A percentile compares a stretch with the other conserved stretches of the same genome.
Conservation (phyloP, 495 filamentous ascomycete genomes). For the Elasticomyces elasticus region DNA sequence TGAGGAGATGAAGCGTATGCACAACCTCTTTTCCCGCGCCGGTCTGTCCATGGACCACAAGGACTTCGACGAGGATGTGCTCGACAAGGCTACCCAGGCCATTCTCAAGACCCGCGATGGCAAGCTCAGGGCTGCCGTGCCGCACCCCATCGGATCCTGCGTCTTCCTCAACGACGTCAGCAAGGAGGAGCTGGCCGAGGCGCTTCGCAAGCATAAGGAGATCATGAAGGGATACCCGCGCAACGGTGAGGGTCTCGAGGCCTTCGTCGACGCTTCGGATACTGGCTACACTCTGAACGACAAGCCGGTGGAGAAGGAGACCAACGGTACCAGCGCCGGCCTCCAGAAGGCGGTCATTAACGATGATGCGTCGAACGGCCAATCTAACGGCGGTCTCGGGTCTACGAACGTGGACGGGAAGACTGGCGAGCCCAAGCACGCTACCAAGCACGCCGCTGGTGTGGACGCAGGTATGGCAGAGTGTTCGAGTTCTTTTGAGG, state of each 20-base stretch:
- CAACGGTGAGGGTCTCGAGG: constrained; percentile 48
- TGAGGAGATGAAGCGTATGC: constrained; percentile 43
- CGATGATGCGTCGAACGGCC: constrained; percentile 22
- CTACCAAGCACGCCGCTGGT: constrained; percentile 22
- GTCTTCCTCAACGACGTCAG: constrained; percentile 49
- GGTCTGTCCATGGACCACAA: constrained; percentile 54
- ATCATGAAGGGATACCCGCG: constrained; percentile 45
- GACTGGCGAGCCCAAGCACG: constrained; percentile 12
- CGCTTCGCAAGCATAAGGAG: constrained; percentile 45
- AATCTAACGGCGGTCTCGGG: constrained; percentile 26
- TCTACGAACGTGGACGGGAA: constrained; percentile 11
- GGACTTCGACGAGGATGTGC: constrained; percentile 47
- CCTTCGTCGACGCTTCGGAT: constrained; percentile 52
- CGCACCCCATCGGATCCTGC: constrained; percentile 46
- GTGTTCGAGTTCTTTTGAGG: too few species aligned
- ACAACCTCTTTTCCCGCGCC: constrained; percentile 50
- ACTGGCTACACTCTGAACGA: constrained; percentile 46
- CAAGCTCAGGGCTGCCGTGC: constrained; percentile 48
- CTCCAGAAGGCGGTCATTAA: constrained; percentile 29
- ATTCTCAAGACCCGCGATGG: constrained; percentile 57
- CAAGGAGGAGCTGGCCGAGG: constrained; percentile 40
- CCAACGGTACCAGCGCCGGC: background rate
- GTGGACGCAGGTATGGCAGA: constrained; percentile 9
- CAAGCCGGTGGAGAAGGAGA: constrained; percentile 27
- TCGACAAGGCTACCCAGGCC: constrained; percentile 49